Evolutionary conservation across 176 grass and related monocot species (phyloP), one percentile per base, ranked within the genome.

Genomic region (Neostapfia colusana): DNA sequence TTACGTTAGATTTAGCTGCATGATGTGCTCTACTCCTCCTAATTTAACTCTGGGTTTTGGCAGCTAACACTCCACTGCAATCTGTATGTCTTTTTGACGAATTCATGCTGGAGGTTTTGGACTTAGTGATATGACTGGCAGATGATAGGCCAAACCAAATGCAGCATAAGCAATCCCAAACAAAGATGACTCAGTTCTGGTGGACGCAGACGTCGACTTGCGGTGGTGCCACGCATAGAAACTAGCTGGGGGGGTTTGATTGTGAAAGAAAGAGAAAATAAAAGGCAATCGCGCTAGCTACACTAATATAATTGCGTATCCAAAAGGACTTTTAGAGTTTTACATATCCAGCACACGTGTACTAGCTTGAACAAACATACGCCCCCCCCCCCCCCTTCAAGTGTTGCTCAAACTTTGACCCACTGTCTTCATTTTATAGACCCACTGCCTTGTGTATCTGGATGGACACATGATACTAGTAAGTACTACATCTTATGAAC

Each of bases 301-400:
- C 79, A 41, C n/a, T n/a, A 48, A 26, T 38, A 76, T 66, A 78
- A 77, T 72, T 87, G 82, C 85, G 82, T 59, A 49, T 62, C 65
- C 78, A 87, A 53, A 78, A 17, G 75, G n/a, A 24, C 0, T 65
- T 65, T 66, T 78, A 15, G 61, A 53, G 66, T 82, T 82, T 49
- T 77, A 86, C 79, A 77, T 65, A 65, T 23, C 64, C 72, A 82
- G 50, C 58, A 73, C 20, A 25, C 74, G 39, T 66, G 26, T n/a
- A n/a, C n/a, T n/a, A n/a, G n/a, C 31, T 78, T 66, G 40, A 51
- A 79, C 56, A 67, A 73, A 68, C 67, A 78, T 43, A n/a, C n/a
- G n/a, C n/a, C n/a, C n/a, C n/a, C n/a, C n/a, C n/a, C n/a, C 80
- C 68, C 25, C 15, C 43, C 62, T 50, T 65, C 7, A 50, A 27